Conservation (phyloP, 2,329 filamentous ascomycete genomes). For the Alternaria dauci region DNA sequence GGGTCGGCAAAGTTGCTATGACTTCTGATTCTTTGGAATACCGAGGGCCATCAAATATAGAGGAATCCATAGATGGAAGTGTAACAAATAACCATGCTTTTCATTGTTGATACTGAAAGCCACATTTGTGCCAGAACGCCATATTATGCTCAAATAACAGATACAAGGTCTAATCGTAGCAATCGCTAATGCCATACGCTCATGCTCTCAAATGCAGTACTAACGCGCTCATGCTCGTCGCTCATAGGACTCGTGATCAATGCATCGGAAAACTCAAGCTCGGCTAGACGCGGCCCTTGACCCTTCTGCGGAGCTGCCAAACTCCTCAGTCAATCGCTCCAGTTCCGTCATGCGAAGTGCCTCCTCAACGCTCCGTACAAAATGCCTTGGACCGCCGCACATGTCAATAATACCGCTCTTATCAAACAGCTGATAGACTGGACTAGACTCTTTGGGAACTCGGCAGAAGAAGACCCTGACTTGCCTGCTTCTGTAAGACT, state of each 20-base stretch:
- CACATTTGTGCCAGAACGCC: neutral
- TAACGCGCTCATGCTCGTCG: neutral
- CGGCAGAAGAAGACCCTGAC: slow-evolving; percentile 80
- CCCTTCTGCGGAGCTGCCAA: slow-evolving; percentile 35
- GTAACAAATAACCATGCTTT: neutral
- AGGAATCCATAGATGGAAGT: neutral
- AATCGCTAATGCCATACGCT: neutral
- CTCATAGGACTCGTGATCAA: neutral
- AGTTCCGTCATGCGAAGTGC: slow-evolving; percentile 82
- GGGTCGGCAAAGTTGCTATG: neutral
- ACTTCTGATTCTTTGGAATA: too few relatives aligned
- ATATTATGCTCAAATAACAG: neutral
- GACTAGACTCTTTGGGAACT: slow-evolving; percentile 58
- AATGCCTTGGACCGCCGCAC: slow-evolving; percentile 79
- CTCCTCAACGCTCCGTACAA: slow-evolving; percentile 83
- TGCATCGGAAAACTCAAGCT: slow-evolving; percentile 1
- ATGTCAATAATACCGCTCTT: slow-evolving; percentile 84
- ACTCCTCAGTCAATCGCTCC: slow-evolving; percentile 62
- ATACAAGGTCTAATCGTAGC: neutral
- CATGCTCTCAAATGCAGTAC: neutral
- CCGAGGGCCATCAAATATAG: neutral
- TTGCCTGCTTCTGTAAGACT: slow-evolving; percentile 76
- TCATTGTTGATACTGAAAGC: neutral
- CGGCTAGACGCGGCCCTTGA: slow-evolving; percentile 27
- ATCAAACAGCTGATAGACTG: slow-evolving; percentile 76